phyloP scores from a whole-genome alignment of 2,329 filamentous ascomycete species.

The Colletotrichum gloeosporioides region DNA sequence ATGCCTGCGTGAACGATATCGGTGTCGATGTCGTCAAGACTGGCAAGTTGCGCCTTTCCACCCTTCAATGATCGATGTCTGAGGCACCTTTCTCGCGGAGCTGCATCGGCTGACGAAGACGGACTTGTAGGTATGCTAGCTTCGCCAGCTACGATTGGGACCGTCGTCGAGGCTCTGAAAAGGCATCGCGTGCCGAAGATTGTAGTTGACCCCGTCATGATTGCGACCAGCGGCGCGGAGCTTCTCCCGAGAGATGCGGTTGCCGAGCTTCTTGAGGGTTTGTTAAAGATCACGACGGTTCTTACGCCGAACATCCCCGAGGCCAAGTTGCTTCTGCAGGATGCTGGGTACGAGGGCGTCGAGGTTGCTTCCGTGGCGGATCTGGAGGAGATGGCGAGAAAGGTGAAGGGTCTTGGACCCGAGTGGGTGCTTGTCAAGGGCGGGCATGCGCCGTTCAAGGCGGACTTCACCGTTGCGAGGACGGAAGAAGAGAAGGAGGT shows the following conservation, averaged over 20 bases:
- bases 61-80: neutral
- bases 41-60: conserved; percentile 56
- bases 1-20: conserved; percentile 83
- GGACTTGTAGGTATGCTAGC: conserved; percentile 75
- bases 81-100: neutral
- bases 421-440: conserved; percentile 88
- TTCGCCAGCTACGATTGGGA: conserved; percentile 70
- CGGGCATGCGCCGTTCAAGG: conserved; percentile 82
- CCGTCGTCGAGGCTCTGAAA: conserved; percentile 69
- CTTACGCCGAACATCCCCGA: conserved; percentile 83
- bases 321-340: conserved; percentile 67
- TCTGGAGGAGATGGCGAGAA: conserved; percentile 71
- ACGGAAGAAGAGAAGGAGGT: conserved; percentile 64
- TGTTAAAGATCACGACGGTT: conserved; percentile 72
- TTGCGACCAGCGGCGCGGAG: conserved; percentile 79
- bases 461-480: conserved; percentile 63
- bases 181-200: conserved; percentile 61
- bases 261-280: conserved; percentile 57
- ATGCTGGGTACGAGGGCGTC: conserved; percentile 45
- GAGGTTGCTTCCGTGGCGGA: conserved; percentile 64
- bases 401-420: conserved; percentile 72
- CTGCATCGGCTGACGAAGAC: neutral
- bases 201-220: conserved; percentile 86
- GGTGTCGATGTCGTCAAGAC: conserved; percentile 91
- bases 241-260: conserved; percentile 73